These are phyloP conservation scores for Rubus idaeus DNA, from an alignment of 306 rosid genomes.

Conservation along the genomic window DNA sequence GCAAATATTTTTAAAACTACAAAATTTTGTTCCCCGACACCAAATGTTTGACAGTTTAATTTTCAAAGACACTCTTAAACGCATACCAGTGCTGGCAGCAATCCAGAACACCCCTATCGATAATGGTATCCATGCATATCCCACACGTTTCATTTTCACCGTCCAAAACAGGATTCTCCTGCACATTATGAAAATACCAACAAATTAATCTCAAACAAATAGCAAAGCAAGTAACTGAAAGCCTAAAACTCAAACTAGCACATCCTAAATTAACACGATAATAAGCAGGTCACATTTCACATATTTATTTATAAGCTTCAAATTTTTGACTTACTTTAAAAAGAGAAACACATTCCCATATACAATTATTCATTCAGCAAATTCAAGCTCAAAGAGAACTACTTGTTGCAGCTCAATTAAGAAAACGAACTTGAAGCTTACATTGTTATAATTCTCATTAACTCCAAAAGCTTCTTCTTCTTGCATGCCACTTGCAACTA, in stretches of 20 bases:
- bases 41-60: not conserved
- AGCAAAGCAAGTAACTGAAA: constrained; percentile 21
- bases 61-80: not conserved
- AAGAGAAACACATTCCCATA: not conserved
- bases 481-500: constrained; percentile 45
- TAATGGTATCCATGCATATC: constrained; percentile 84
- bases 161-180: constrained; percentile 60
- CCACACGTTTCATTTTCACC: constrained; percentile 85
- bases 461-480: constrained; percentile 50
- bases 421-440: constrained; percentile 36
- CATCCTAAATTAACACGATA: not conserved
- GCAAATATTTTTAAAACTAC: not conserved
- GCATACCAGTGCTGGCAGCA: constrained; percentile 96
- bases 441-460: constrained; percentile 40
- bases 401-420: not conserved
- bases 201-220: not conserved
- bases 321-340: not conserved
- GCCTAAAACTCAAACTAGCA: constrained; percentile 1
- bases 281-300: not conserved
- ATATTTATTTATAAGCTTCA: not conserved
- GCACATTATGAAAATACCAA: constrained; percentile 19
- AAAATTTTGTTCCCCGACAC: not conserved
- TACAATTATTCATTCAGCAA: not conserved
- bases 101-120: constrained; percentile 93
- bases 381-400: not conserved